Conservation (phyloP, 2,329 filamentous ascomycete genomes). For the Pestalotiopsis sp. region DNA sequence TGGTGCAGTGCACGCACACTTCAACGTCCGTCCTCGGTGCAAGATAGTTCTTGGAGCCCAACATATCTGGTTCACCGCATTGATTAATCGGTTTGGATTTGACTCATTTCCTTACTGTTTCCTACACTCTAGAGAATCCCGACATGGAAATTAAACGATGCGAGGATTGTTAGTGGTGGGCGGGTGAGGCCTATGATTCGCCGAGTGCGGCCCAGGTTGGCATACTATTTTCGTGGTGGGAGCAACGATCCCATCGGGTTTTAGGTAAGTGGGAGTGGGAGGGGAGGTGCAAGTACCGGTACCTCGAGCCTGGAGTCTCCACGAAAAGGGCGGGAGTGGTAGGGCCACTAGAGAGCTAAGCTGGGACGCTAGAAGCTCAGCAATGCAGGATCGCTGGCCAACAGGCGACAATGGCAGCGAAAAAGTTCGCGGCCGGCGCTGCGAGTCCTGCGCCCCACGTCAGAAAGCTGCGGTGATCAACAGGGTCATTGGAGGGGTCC, state of each 20-base stretch:
- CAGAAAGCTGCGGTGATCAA: conserved; percentile 15
- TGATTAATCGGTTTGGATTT: neutral
- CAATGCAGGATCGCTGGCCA: neutral
- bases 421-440: neutral
- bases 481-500: conserved; percentile 16
- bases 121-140: neutral
- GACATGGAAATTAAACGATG: neutral
- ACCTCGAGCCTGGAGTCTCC: conserved; percentile 1
- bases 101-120: conserved; percentile 2
- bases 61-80: neutral
- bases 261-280: conserved; percentile 1
- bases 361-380: neutral
- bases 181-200: neutral
- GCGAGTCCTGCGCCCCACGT: conserved; percentile 6
- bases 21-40: neutral
- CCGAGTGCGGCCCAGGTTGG: neutral
- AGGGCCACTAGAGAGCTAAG: neutral
- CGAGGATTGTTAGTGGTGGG: neutral
- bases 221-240: conserved; percentile 3
- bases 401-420: conserved; percentile 12
- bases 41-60: conserved; percentile 5
- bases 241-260: neutral
- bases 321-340: conserved; percentile 10
- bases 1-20: neutral
- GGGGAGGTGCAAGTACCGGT: conserved; percentile 6